Evolutionary conservation across 2,329 filamentous ascomycete genomes (phyloP), one percentile per base, ranked within the genome.

Genomic region (Lanzia echinophila): DNA sequence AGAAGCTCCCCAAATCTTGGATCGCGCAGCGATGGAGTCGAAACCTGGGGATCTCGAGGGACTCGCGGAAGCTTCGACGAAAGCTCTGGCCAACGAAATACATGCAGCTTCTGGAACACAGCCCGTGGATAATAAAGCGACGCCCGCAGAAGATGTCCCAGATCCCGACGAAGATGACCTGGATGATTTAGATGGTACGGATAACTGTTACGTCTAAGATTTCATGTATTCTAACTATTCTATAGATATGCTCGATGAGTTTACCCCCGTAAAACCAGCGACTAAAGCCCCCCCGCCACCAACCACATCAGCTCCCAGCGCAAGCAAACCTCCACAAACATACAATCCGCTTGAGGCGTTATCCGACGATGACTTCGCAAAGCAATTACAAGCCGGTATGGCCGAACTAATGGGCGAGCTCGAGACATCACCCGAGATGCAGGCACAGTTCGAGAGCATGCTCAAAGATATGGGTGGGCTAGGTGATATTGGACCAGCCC

Each of bases 151-250:
- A 41, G 45, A 87, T 61, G 83, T 87, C 15, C 86, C 90, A 19
- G 92, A 96, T 65, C 92, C 91, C 6, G 92, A 97, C 61, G 91
- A 95, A 71, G 94, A 94, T 70, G 88, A 94, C 62, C 74, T 94
- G 19, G 88, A 96, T 66, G 94, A 97, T 65, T 75, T 99, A 43
- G 94, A 99, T 71, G 90, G 88, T 89, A 71, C 62, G 74, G 19
- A 34, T 36, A 28, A 33, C 34, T 34, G 6, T 20, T 34, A 33
- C 17, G 6, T 19, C 10, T 47, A 8, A 15, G 12, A 38, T 31
- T 22, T 28, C 24, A 28, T 8, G 24, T 4, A 8, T 4, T 28
- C 8, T 28, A 28, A 28, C 24, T 4, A 28, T 28, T 28, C 45
- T 44, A 41, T 61, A 92, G 92, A 97, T 63, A 87, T 97, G 71